A percentile compares a stretch with the other conserved stretches of the same genome.
Evolutionary conservation across 345 rosid genomes (phyloP).

Genomic region (Zanthoxylum bungeanum): DNA sequence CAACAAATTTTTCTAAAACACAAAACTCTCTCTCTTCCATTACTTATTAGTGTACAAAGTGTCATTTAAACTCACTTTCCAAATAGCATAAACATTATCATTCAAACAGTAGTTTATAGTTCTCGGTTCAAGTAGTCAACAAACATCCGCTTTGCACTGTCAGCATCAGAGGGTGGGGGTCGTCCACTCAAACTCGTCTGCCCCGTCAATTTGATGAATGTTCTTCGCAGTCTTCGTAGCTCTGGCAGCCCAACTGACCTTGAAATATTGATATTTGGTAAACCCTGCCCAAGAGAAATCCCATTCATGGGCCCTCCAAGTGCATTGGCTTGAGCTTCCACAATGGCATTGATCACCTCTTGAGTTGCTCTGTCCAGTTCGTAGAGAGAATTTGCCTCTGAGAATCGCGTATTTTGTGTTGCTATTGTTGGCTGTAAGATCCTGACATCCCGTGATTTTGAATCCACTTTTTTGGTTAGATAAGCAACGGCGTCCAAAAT

Average conservation of each 20-base stretch:
- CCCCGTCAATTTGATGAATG: constrained; percentile 80
- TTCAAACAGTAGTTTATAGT: constrained; percentile 47
- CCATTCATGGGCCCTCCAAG: constrained; percentile 65
- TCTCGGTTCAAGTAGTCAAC: constrained; percentile 92
- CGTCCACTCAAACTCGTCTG: constrained; percentile 88
- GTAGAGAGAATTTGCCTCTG: constrained; percentile 81
- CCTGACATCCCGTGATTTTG: constrained; percentile 67
- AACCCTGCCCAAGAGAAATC: constrained; percentile 52
- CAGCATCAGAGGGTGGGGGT: constrained; percentile 83
- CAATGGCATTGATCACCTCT: constrained; percentile 64
- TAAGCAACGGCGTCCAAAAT: constrained; percentile 72
- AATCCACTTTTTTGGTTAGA: constrained; percentile 71
- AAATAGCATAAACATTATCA: neutral
- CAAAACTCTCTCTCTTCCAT: neutral
- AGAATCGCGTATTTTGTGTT: constrained; percentile 59
- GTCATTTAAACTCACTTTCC: neutral
- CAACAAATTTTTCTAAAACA: neutral
- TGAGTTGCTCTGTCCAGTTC: constrained; percentile 89
- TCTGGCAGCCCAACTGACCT: constrained; percentile 86
- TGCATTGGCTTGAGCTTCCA: constrained; percentile 78
- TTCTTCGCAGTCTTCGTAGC: constrained; percentile 76
- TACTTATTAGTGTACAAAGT: neutral
- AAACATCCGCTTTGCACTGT: constrained; percentile 88
- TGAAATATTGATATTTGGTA: constrained; percentile 53
- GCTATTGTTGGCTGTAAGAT: constrained; percentile 95